Evolutionary conservation across 306 rosid genomes (phyloP).

Genomic region (Sindora glabra): DNA sequence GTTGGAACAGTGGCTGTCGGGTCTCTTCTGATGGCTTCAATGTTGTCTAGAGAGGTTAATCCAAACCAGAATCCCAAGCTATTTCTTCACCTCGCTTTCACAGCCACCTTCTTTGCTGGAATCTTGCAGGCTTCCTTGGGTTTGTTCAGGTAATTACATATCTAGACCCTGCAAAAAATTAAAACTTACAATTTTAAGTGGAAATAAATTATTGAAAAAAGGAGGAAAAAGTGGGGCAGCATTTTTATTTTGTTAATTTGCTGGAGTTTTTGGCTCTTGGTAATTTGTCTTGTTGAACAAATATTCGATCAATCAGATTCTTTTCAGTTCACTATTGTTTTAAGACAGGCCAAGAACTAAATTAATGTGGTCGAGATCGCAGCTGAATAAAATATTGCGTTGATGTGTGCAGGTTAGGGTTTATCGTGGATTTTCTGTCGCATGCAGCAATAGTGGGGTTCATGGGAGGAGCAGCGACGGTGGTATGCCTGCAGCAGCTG

Average conservation of each 20-base stretch:
- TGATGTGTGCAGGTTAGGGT: conserved; percentile 94
- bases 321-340: background rate
- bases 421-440: conserved; percentile 87
- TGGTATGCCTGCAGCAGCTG: conserved; percentile 79
- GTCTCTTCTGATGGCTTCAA: conserved; percentile 34
- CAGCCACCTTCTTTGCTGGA: conserved; percentile 85
- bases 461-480: conserved; percentile 98
- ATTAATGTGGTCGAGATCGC: too few species aligned
- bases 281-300: conserved; percentile 9
- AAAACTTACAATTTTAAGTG: too few species aligned
- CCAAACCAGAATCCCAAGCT: conserved; percentile 51
- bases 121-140: conserved; percentile 75
- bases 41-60: conserved; percentile 24
- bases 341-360: too few species aligned
- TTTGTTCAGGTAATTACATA: conserved; percentile 47
- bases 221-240: too few species aligned
- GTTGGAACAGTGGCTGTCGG: conserved; percentile 49
- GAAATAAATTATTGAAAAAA: too few species aligned
- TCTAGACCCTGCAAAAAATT: too few species aligned
- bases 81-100: conserved; percentile 86
- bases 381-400: too few species aligned
- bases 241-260: too few species aligned
- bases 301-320: too few species aligned
- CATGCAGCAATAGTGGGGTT: conserved; percentile 94
- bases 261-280: conserved; percentile 16